Percentiles rank a stretch among this genome's conserved stretches.
Evolutionary conservation across 352 stramenopile species (phyloP).

Genomic region (Phytophthora colocasiae): DNA sequence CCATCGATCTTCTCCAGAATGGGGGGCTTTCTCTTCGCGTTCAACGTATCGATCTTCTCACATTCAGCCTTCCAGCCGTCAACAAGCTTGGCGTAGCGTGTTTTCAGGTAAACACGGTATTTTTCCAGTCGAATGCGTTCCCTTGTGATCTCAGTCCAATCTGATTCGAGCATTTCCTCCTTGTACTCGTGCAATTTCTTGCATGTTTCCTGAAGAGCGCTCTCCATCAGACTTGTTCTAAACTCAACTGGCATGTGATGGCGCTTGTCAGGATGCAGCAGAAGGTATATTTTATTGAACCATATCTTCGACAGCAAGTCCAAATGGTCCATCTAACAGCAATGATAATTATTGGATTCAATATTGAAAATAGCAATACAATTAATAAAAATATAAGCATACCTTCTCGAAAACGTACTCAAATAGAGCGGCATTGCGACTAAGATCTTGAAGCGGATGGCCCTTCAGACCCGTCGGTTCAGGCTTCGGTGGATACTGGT

Average conservation of each 20-base stretch:
- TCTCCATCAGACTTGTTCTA: not conserved
- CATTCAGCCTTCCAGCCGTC: too few relatives aligned
- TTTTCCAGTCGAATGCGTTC: too few relatives aligned
- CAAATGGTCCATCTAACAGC: too few relatives aligned
- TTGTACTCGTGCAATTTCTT: not conserved
- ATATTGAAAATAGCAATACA: too few relatives aligned
- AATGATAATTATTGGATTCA: too few relatives aligned
- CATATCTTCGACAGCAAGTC: not conserved
- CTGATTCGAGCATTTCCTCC: not conserved
- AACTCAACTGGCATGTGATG: not conserved
- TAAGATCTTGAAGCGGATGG: not conserved
- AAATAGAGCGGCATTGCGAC: not conserved
- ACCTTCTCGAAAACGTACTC: not conserved
- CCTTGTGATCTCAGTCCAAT: too few relatives aligned
- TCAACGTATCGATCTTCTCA: too few relatives aligned
- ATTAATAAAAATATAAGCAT: too few relatives aligned
- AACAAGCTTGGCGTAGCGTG: too few relatives aligned
- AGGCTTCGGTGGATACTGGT: not conserved
- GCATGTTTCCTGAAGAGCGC: not conserved
- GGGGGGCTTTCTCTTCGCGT: not conserved
- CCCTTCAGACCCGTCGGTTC: not conserved
- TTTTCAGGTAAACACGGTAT: too few relatives aligned
- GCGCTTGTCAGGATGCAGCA: not conserved
- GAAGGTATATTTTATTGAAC: not conserved
- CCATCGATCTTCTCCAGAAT: constrained; percentile 7